phyloP scores from a whole-genome alignment of 257 asterid species.

The Mentha longifolia region DNA sequence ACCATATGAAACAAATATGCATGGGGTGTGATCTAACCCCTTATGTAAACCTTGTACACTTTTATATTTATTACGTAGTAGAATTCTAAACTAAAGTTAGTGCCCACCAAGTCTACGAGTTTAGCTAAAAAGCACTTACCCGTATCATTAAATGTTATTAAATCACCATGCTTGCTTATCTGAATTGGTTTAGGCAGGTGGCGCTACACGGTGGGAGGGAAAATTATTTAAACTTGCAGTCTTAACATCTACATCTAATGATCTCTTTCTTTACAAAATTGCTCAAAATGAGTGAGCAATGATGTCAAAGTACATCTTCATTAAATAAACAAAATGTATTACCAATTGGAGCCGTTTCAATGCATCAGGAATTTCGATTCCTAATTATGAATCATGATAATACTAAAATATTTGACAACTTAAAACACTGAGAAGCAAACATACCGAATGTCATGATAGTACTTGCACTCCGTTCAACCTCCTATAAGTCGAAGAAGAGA shows the following conservation, averaged over 20 bases:
- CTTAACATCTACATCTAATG: neutral
- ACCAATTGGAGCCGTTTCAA: slow-evolving; percentile 13
- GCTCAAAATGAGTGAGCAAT: neutral
- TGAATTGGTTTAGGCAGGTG: neutral
- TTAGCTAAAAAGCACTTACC: neutral
- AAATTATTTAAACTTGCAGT: neutral
- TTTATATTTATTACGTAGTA: too few relatives aligned
- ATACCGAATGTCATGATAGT: slow-evolving; percentile 91
- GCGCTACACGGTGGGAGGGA: neutral
- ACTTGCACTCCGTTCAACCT: slow-evolving; percentile 88
- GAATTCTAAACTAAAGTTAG: neutral
- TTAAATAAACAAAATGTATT: neutral
- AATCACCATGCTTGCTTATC: neutral
- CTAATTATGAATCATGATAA: neutral
- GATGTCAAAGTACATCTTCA: neutral
- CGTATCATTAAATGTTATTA: neutral
- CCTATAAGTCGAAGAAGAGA: slow-evolving; percentile 48
- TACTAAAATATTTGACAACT: neutral
- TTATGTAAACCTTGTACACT: too few relatives aligned
- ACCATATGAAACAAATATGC: neutral
- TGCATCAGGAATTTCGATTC: neutral
- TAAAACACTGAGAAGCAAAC: slow-evolving; percentile 6
- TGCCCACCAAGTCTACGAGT: slow-evolving; percentile 8
- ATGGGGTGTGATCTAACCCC: neutral
- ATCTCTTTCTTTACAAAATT: neutral